phyloP scores from a whole-genome alignment of 306 rosid genomes.

The Hippophae gyantsensis region DNA sequence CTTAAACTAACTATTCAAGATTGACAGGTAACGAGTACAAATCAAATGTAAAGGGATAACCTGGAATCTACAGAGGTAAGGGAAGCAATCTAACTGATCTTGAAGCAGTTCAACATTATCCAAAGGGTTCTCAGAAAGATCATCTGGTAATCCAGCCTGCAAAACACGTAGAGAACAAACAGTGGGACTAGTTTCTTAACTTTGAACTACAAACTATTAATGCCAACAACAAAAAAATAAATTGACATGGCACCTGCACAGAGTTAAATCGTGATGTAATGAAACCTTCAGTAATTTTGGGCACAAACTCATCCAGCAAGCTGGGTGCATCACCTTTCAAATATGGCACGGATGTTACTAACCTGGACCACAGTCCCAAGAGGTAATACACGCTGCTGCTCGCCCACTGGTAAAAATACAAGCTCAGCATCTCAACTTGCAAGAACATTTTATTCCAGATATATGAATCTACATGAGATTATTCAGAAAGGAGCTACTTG shows the following conservation, averaged over 20 bases:
- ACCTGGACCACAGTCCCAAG: constrained; percentile 95
- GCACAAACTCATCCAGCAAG: constrained; percentile 96
- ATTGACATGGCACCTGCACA: constrained; percentile 63
- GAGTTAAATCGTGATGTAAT: constrained; percentile 90
- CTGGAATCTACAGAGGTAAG: constrained; percentile 93
- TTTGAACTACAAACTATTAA: constrained; percentile 13
- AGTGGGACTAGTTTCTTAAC: neutral
- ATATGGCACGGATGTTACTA: constrained; percentile 97
- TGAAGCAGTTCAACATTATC: constrained; percentile 97
- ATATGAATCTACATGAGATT: no score
- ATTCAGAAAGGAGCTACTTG: no score
- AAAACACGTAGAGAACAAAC: constrained; percentile 22
- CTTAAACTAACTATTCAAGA: no score
- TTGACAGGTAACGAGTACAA: neutral
- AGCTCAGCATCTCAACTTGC: constrained; percentile 2
- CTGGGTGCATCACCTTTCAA: constrained; percentile 98
- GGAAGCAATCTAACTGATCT: constrained; percentile 96
- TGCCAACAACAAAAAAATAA: constrained; percentile 17
- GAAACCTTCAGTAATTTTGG: constrained; percentile 92
- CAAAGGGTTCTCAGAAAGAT: constrained; percentile 88
- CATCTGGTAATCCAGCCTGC: constrained; percentile 83
- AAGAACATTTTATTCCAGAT: no score
- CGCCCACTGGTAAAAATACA: constrained; percentile 73
- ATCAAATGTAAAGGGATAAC: constrained; percentile 23
- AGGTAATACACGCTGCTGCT: constrained; percentile 98